Evolutionary conservation across 176 grass and related monocot species (phyloP).

Genomic region (Avena insularis): DNA sequence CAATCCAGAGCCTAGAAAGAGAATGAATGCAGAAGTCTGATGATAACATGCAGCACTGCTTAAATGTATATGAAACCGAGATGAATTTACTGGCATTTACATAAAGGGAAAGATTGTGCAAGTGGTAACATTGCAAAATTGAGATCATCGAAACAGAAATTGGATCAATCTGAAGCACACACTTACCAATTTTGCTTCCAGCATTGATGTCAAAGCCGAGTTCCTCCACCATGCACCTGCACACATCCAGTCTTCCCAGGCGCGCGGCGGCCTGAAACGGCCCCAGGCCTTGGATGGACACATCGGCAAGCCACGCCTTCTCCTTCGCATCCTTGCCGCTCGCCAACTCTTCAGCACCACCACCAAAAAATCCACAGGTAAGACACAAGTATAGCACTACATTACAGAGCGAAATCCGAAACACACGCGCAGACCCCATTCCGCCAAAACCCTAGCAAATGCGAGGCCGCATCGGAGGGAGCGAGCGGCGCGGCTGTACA

Average conservation of each 20-base stretch:
- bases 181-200: conserved; percentile 29
- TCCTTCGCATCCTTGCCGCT: conserved; percentile 37
- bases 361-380: background rate
- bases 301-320: conserved; percentile 36
- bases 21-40: background rate
- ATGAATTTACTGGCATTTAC: background rate
- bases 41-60: background rate
- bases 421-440: conserved; percentile 24
- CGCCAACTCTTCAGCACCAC: conserved; percentile 39
- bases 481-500: no score
- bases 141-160: background rate
- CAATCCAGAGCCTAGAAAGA: background rate
- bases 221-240: conserved; percentile 48
- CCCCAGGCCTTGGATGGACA: background rate
- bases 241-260: conserved; percentile 31
- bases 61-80: background rate
- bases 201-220: conserved; percentile 45
- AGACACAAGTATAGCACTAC: background rate
- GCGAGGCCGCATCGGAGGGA: background rate
- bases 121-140: background rate
- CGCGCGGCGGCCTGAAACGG: conserved; percentile 45
- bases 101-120: background rate
- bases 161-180: background rate
- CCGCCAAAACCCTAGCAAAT: conserved; percentile 28
- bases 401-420: background rate